Percentiles rank a stretch among this genome's conserved stretches.
These are phyloP conservation scores for Pseudogymnoascus sp. DNA, from an alignment of 2,329 filamentous ascomycete species.

Conservation along the genomic window DNA sequence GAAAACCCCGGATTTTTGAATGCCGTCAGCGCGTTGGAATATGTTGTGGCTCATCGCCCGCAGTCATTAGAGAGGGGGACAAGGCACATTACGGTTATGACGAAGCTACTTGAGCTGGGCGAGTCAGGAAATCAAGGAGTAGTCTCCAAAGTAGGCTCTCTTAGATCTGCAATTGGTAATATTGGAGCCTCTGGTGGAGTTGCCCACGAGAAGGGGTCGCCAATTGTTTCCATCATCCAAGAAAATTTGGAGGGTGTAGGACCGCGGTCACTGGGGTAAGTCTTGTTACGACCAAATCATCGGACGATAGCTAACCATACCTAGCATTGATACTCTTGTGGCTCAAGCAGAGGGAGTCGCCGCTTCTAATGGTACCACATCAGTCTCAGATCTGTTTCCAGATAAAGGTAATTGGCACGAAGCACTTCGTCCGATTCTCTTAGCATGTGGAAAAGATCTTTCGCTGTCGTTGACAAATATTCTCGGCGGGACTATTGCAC, in stretches of 20 bases:
- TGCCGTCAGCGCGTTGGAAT: conserved; percentile 41
- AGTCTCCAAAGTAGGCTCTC: conserved; percentile 17
- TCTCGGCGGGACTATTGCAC: conserved; percentile 62
- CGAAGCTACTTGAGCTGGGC: conserved; percentile 46
- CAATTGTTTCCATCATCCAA: conserved; percentile 46
- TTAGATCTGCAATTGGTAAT: conserved; percentile 41
- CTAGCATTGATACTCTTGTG: conserved; percentile 46
- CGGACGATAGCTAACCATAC: conserved; percentile 17
- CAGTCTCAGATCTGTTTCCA: conserved; percentile 50
- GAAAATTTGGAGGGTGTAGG: conserved; percentile 46
- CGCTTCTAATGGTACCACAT: conserved; percentile 28
- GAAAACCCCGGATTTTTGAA: conserved; percentile 20
- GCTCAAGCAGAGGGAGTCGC: conserved; percentile 40
- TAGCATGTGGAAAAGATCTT: conserved; percentile 42
- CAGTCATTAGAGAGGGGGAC: conserved; percentile 40
- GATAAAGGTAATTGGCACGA: conserved; percentile 56
- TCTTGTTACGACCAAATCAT: conserved; percentile 4
- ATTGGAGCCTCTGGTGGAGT: conserved; percentile 2
- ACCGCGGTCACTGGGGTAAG: conserved; percentile 45
- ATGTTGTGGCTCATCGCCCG: conserved; percentile 40
- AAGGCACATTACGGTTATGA: conserved; percentile 43
- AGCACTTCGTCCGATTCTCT: conserved; percentile 51
- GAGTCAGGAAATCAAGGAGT: conserved; percentile 39
- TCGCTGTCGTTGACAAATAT: conserved; percentile 68
- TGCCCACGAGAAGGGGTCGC: conserved; percentile 26